A percentile compares a stretch with the other conserved stretches of the same genome.
These are phyloP conservation scores for Hypoxylon sp. DNA, from an alignment of 2,329 filamentous ascomycete genomes.

Conservation along the genomic window DNA sequence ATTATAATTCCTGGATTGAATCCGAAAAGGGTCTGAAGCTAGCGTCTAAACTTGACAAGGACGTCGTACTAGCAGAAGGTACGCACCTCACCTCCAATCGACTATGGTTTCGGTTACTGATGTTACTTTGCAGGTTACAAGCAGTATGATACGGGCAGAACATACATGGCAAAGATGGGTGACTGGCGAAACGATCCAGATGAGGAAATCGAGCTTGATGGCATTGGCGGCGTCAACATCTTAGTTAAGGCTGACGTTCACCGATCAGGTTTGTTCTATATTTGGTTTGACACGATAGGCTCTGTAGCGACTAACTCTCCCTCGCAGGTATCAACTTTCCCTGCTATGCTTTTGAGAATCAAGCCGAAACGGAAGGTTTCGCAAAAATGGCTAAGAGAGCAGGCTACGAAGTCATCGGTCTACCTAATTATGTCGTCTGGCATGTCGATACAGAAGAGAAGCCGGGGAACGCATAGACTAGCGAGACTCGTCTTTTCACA, in stretches of 20 bases:
- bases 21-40: conserved; percentile 86
- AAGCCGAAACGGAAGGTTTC: conserved; percentile 98
- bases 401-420: conserved; percentile 90
- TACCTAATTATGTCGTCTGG: conserved; percentile 99
- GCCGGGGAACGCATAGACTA: conserved; percentile 76
- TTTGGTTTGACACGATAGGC: background rate
- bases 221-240: conserved; percentile 97
- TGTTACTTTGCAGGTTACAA: conserved; percentile 79
- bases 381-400: conserved; percentile 98
- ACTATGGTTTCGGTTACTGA: conserved; percentile 34
- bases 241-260: conserved; percentile 98
- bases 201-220: conserved; percentile 91
- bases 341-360: conserved; percentile 96
- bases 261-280: conserved; percentile 78
- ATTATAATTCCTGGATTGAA: conserved; percentile 99
- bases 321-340: conserved; percentile 93
- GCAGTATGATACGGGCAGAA: conserved; percentile 90
- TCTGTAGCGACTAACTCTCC: conserved; percentile 27
- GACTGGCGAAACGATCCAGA: conserved; percentile 95
- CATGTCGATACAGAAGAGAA: conserved; percentile 98
- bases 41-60: conserved; percentile 79
- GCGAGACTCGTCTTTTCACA: conserved; percentile 24
- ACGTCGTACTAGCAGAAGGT: conserved; percentile 92
- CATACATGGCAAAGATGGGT: conserved; percentile 91
- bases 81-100: conserved; percentile 41